Percentiles rank a stretch among this genome's conserved stretches.
These are phyloP conservation scores for Nissolia schottii DNA, from an alignment of 306 rosid species.

Conservation along the genomic window DNA sequence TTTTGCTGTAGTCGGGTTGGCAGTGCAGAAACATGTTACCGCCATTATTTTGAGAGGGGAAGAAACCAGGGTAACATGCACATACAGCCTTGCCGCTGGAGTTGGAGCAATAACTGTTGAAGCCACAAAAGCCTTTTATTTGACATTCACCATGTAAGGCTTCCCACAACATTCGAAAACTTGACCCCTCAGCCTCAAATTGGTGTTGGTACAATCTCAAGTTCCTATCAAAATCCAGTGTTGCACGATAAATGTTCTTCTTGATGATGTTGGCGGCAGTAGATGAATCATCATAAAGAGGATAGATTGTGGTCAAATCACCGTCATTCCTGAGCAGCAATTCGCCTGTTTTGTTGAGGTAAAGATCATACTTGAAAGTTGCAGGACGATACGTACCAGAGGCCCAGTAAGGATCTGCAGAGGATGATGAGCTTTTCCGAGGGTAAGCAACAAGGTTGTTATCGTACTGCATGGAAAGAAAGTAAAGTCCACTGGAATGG, in stretches of 20 bases:
- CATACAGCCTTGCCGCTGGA: not conserved
- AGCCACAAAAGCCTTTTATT: slow-evolving; percentile 32
- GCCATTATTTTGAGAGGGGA: not conserved
- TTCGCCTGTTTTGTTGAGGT: slow-evolving; percentile 21
- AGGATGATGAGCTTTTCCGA: fast-evolving
- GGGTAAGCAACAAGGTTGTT: slow-evolving; percentile 24
- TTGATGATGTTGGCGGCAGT: not conserved
- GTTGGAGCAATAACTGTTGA: slow-evolving; percentile 33
- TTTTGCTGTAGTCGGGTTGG: not conserved
- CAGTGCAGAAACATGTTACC: slow-evolving; percentile 5
- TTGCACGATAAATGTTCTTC: slow-evolving; percentile 21
- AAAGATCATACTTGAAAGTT: not conserved
- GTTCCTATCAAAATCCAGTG: slow-evolving; percentile 7
- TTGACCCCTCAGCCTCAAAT: not conserved
- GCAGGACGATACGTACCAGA: not conserved
- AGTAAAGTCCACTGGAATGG: slow-evolving; percentile 27
- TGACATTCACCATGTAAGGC: slow-evolving; percentile 7
- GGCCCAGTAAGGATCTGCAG: not conserved
- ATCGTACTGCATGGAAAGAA: fast-evolving
- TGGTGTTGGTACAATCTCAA: slow-evolving; percentile 21
- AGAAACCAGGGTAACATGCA: slow-evolving; percentile 33
- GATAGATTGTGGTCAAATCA: fast-evolving
- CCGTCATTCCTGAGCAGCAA: not conserved
- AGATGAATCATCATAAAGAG: not conserved
- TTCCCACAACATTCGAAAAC: not conserved